Evolutionary conservation across 148 eudicot species (phyloP).

Genomic region (Rhododendron williamsianum): DNA sequence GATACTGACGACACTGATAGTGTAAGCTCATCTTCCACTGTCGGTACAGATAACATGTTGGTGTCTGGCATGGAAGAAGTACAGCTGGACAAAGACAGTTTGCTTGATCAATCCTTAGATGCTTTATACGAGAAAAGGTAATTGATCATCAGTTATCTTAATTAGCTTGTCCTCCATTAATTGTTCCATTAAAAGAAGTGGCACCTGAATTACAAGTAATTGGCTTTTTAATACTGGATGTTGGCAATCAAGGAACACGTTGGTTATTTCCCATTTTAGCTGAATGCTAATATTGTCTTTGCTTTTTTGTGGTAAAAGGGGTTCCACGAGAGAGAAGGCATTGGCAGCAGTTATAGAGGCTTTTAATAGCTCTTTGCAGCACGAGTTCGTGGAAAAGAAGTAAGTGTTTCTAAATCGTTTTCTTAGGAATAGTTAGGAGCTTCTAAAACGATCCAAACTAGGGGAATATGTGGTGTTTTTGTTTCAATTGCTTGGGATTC

Average conservation of each 20-base stretch:
- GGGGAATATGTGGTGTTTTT: not conserved
- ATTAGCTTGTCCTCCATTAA: not conserved
- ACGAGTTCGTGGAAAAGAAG: conserved; percentile 88
- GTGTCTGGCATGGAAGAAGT: conserved; percentile 50
- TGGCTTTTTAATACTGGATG: not conserved
- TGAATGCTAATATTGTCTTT: not conserved
- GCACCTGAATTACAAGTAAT: not conserved
- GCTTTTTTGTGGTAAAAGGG: conserved; percentile 31
- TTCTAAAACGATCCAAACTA: not conserved
- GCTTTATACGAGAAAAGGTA: conserved; percentile 83
- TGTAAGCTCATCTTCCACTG: conserved; percentile 65
- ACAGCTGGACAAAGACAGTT: conserved; percentile 40
- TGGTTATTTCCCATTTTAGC: not conserved
- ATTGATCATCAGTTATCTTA: not conserved
- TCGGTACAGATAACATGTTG: conserved; percentile 43
- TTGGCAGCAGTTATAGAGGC: conserved; percentile 64
- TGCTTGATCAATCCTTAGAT: conserved; percentile 71
- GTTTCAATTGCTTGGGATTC: not conserved
- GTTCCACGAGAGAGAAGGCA: conserved; percentile 78
- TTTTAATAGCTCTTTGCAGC: conserved; percentile 57
- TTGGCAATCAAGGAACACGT: not conserved
- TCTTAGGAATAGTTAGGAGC: not conserved
- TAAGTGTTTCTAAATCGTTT: conserved; percentile 21
- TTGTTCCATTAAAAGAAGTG: not conserved
- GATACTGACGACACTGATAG: conserved; percentile 81